phyloP scores from a whole-genome alignment of 495 filamentous ascomycete genomes.

The Neurospora tetraspora region DNA sequence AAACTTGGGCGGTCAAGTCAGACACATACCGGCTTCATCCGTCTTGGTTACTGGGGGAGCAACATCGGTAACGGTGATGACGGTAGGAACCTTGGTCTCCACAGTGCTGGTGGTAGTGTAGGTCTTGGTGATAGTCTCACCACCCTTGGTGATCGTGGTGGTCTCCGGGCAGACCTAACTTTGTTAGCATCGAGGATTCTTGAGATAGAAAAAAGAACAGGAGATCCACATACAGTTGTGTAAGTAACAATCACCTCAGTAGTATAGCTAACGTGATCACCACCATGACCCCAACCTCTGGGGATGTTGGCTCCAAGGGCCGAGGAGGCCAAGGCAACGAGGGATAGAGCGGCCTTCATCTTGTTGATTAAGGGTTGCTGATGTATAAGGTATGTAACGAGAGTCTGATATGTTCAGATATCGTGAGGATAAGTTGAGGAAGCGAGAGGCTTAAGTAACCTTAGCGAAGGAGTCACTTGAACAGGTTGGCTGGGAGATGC shows the following conservation, averaged over 20 bases:
- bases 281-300: constrained; percentile 10
- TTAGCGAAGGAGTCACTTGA: constrained; percentile 39
- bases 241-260: constrained; percentile 33
- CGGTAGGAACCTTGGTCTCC: constrained; percentile 18
- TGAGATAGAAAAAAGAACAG: background rate
- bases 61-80: constrained; percentile 14
- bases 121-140: constrained; percentile 31
- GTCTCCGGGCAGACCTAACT: constrained; percentile 28
- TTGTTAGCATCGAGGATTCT: background rate
- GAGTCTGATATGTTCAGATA: constrained; percentile 4
- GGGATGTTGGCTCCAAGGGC: constrained; percentile 23
- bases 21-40: constrained; percentile 3
- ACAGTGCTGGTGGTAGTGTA: constrained; percentile 37
- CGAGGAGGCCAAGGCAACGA: constrained; percentile 32
- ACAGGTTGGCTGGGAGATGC: constrained; percentile 15
- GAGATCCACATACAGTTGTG: constrained; percentile 10
- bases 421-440: background rate
- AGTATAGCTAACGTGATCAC: constrained; percentile 24
- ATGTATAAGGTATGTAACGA: constrained; percentile 14
- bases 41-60: constrained; percentile 18
- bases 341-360: constrained; percentile 32
- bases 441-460: constrained; percentile 31
- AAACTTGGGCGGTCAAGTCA: background rate
- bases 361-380: constrained; percentile 9
- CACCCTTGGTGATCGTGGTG: constrained; percentile 27